Base-by-base conservation (phyloP, 352 stramenopile species). In the Globisporangium nagaii region DNA sequence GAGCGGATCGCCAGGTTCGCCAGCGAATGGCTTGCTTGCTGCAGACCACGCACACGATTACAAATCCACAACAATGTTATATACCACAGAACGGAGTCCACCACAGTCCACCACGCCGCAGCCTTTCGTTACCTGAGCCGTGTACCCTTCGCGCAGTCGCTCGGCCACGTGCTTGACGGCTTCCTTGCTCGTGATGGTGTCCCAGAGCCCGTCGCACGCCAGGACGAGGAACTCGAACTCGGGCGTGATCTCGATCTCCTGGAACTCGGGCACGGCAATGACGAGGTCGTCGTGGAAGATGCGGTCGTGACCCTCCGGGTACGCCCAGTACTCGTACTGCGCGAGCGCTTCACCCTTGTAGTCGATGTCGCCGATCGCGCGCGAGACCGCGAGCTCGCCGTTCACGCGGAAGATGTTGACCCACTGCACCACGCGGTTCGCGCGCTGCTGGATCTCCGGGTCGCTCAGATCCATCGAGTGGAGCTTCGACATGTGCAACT, bases 181-280 rank as follows among this genome's bases (percentile, higher is more conserved):
- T 42, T 97, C 88, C 60, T 97, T 90, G 69, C 87, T 97, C 43
- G 73, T 96, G 56, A 97, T 93, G 12, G 86, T 95, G 62, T 97
- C 90, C 88, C 89, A 97, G 25, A 97, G 70, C 1, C 90, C 90
- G 60, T 97, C 90, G 60, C 90, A 97, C 2, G 89, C 90, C 4
- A 97, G 71, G 47, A 97, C 79, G 19, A 97, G 66, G 54, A 97
- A 97, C 49, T 96, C 81, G 39, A 96, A 90, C 53, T 96, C 84
- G 1, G 79, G 80, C 5, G 80, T 93, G 53, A 96, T 92, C 36
- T 94, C 83, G 25, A 92, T 91, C 58, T 94, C 85, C 79, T 92
- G 83, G 57, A 91, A 92, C 51, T 97, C 88, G 1, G 88, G 85
- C 8, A 87, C 64, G 13, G 80, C 79, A 34, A 94, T 93, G 9